Evolutionary conservation across 2,329 filamentous ascomycete genomes (phyloP).

Genomic region (Pestalotiopsis sp.): DNA sequence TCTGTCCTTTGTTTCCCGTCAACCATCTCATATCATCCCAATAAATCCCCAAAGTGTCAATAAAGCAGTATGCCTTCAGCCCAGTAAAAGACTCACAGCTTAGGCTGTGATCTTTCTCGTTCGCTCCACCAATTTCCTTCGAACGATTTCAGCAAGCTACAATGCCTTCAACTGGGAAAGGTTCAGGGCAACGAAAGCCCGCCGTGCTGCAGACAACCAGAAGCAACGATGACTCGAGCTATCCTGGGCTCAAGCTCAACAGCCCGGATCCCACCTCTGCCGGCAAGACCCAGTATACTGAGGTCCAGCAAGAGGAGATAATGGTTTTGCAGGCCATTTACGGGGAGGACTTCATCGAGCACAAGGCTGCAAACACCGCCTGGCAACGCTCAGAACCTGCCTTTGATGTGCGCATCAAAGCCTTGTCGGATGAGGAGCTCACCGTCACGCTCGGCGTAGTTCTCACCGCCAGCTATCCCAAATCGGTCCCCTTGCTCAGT

Average conservation of each 20-base stretch:
- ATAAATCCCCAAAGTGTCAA: neutral
- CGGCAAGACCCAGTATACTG: constrained; percentile 68
- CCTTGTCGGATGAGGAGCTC: constrained; percentile 73
- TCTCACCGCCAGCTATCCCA: constrained; percentile 89
- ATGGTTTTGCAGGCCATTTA: constrained; percentile 87
- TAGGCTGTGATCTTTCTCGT: constrained; percentile 51
- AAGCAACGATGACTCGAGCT: constrained; percentile 50
- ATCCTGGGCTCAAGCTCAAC: constrained; percentile 51
- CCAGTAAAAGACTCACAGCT: constrained; percentile 53
- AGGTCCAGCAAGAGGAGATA: constrained; percentile 86
- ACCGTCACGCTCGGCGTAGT: constrained; percentile 74
- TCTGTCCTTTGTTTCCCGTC: neutral
- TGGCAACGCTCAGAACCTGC: constrained; percentile 91
- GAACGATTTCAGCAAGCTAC: constrained; percentile 31
- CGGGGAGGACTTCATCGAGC: constrained; percentile 80
- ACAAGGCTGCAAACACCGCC: constrained; percentile 70
- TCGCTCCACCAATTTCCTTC: constrained; percentile 22
- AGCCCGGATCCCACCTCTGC: constrained; percentile 39
- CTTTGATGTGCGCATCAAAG: constrained; percentile 79
- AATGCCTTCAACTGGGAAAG: constrained; percentile 57
- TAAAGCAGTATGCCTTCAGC: constrained; percentile 45
- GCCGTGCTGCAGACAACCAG: constrained; percentile 44
- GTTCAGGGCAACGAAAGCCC: constrained; percentile 50
- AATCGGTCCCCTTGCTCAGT: constrained; percentile 73
- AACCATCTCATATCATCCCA: neutral